Conservation (phyloP, 1,284 basidiomycete species). For the Amylostereum areolatum region DNA sequence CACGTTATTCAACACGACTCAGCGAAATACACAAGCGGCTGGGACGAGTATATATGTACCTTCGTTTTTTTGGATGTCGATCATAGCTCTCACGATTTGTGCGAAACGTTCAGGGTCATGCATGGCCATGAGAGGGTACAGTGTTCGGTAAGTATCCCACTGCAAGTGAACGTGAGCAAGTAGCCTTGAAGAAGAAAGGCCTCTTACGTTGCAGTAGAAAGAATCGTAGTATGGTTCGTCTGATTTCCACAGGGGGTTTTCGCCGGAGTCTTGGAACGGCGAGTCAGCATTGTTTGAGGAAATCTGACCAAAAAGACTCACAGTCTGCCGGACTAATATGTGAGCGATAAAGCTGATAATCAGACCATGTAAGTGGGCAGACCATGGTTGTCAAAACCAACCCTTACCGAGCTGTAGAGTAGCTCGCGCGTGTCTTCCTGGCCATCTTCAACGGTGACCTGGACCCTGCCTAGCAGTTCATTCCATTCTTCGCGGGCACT, state of each 20-base stretch:
- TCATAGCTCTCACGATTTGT: slow-evolving; percentile 54
- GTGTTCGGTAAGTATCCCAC: slow-evolving; percentile 63
- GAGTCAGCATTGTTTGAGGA: background rate
- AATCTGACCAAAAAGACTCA: slow-evolving; percentile 20
- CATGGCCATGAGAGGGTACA: slow-evolving; percentile 55
- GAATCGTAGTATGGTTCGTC: slow-evolving; percentile 64
- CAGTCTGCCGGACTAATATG: slow-evolving; percentile 66
- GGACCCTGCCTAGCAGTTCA: slow-evolving; percentile 46
- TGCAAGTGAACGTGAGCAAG: slow-evolving; percentile 15
- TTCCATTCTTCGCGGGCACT: slow-evolving; percentile 47
- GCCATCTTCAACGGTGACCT: slow-evolving; percentile 44
- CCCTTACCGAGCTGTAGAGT: slow-evolving; percentile 52
- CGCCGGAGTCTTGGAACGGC: slow-evolving; percentile 52
- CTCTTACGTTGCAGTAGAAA: slow-evolving; percentile 58
- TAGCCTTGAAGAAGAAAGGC: background rate
- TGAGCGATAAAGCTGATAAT: slow-evolving; percentile 48
- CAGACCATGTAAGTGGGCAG: too few relatives aligned
- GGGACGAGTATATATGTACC: slow-evolving; percentile 26
- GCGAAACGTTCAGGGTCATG: slow-evolving; percentile 55
- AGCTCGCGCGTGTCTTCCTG: slow-evolving; percentile 40
- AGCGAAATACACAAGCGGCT: background rate
- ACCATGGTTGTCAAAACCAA: background rate
- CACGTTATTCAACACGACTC: background rate
- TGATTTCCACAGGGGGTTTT: slow-evolving; percentile 63
- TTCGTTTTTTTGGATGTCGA: slow-evolving; percentile 63